phyloP scores from a whole-genome alignment of 148 eudicot species.

The Selenicereus undatus region DNA sequence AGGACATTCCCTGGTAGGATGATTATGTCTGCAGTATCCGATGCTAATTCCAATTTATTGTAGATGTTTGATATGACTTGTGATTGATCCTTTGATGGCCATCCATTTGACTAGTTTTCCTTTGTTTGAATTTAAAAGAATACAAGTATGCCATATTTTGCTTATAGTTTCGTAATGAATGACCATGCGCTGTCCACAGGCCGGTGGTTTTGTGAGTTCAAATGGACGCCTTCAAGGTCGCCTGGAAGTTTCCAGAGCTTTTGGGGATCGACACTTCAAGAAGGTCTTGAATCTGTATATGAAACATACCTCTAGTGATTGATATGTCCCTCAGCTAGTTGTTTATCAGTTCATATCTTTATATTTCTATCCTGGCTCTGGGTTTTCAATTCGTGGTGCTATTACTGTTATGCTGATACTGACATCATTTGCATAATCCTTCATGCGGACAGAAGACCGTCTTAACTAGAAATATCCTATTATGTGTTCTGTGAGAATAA shows the following conservation, averaged over 20 bases:
- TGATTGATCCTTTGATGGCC: background rate
- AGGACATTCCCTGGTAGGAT: background rate
- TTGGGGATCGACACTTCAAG: constrained; percentile 87
- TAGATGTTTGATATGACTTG: background rate
- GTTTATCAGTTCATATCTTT: background rate
- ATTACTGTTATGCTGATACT: constrained; percentile 1
- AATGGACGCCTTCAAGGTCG: constrained; percentile 88
- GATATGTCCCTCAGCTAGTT: background rate
- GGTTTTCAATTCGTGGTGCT: background rate
- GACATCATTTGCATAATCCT: background rate
- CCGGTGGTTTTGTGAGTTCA: constrained; percentile 78
- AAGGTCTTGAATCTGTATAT: constrained; percentile 40
- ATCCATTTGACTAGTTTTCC: background rate
- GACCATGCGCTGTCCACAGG: constrained; percentile 38
- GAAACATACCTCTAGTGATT: background rate
- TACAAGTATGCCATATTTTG: background rate
- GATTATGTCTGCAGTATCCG: background rate
- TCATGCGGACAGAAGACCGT: background rate
- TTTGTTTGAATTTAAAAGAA: background rate
- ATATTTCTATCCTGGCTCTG: background rate
- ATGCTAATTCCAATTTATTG: background rate
- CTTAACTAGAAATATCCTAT: background rate
- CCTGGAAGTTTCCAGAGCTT: constrained; percentile 89
- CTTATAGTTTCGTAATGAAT: constrained; percentile 1
- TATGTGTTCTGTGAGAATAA: background rate